Conservation (phyloP, 192 early-diverging fungal genomes). For the Rhizophlyctis rosea region DNA sequence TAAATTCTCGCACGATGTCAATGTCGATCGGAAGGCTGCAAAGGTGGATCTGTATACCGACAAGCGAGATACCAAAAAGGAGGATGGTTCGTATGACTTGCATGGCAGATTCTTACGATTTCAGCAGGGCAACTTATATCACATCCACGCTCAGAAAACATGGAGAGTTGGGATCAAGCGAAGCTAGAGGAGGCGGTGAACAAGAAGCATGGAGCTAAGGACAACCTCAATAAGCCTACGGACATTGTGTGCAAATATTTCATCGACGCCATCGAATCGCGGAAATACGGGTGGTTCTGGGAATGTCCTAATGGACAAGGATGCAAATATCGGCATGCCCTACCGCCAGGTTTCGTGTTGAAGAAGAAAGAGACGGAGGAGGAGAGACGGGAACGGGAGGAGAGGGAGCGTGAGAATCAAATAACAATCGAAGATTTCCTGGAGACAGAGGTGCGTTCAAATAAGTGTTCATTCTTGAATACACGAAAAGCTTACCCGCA, state of each 20-base stretch:
- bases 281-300: slow-evolving; percentile 99
- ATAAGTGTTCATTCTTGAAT: slow-evolving; percentile 7
- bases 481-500: too few relatives aligned
- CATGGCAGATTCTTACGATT: too few relatives aligned
- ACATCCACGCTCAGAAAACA: slow-evolving; percentile 73
- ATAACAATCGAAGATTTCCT: slow-evolving; percentile 97
- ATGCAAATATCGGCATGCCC: slow-evolving; percentile 95
- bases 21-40: slow-evolving; percentile 80
- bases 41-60: slow-evolving; percentile 97
- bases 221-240: slow-evolving; percentile 80
- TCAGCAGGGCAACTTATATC: too few relatives aligned
- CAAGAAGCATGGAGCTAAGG: slow-evolving; percentile 69
- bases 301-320: slow-evolving; percentile 94
- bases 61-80: slow-evolving; percentile 55
- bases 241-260: slow-evolving; percentile 99
- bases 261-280: slow-evolving; percentile 91
- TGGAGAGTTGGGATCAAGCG: slow-evolving; percentile 95
- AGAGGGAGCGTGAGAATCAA: slow-evolving; percentile 68
- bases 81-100: slow-evolving; percentile 22
- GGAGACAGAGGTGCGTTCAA: slow-evolving; percentile 75
- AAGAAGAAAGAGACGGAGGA: slow-evolving; percentile 81
- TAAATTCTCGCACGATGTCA: slow-evolving; percentile 96
- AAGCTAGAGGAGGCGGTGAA: slow-evolving; percentile 86
- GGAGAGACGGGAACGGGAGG: slow-evolving; percentile 66
- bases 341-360: slow-evolving; percentile 93